A percentile compares a stretch with the other conserved stretches of the same genome.
These are phyloP conservation scores for Starmerella kuoi DNA, from an alignment of 805 yeast species.

Conservation along the genomic window DNA sequence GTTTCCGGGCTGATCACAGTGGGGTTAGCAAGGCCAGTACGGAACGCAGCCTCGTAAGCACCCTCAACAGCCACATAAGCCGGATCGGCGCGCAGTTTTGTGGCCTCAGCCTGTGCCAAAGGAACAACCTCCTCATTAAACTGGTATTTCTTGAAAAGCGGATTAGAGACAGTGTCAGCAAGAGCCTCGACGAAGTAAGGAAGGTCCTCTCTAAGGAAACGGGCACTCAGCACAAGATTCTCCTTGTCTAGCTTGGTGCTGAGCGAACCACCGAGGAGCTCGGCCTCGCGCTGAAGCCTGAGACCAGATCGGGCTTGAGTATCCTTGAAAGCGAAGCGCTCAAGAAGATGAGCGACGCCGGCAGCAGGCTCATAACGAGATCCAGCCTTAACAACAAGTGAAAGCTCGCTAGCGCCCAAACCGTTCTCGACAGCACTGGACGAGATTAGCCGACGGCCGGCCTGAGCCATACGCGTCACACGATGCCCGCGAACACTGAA, in stretches of 20 bases:
- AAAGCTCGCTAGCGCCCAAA: conserved; percentile 58
- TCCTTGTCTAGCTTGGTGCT: conserved; percentile 68
- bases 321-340: conserved; percentile 68
- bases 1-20: conserved; percentile 58
- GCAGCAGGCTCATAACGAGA: conserved; percentile 56
- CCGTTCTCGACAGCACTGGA: conserved; percentile 35
- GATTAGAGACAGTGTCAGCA: conserved; percentile 53
- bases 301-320: conserved; percentile 75
- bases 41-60: conserved; percentile 69
- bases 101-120: conserved; percentile 52
- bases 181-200: conserved; percentile 85
- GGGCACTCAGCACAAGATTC: conserved; percentile 62
- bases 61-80: conserved; percentile 57
- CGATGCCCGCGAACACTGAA: conserved; percentile 13
- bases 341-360: conserved; percentile 76
- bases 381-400: conserved; percentile 71
- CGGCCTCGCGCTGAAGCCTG: conserved; percentile 88
- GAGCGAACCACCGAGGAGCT: conserved; percentile 79
- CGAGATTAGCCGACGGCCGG: conserved; percentile 13
- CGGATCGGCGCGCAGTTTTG: conserved; percentile 36
- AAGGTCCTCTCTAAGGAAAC: conserved; percentile 73
- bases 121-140: conserved; percentile 72
- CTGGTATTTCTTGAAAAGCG: conserved; percentile 75
- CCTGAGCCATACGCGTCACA: conserved; percentile 9
- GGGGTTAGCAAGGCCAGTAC: conserved; percentile 79